Conservation (phyloP, 2,329 filamentous ascomycete species). For the Penicillium sp. region DNA sequence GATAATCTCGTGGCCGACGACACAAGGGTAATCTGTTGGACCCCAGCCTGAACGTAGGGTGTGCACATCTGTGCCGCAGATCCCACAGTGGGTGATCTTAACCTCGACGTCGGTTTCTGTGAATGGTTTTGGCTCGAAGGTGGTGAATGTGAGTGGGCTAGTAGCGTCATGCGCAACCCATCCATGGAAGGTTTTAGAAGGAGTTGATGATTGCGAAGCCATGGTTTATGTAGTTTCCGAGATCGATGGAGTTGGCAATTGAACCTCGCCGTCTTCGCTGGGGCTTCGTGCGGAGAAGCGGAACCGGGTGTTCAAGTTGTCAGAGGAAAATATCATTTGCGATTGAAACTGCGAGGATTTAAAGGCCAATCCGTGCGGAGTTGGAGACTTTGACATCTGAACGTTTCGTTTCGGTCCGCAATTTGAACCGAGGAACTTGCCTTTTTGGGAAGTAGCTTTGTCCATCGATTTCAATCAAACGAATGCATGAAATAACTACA, state of each 20-base stretch:
- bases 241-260: too few relatives aligned
- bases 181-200: slow-evolving; percentile 34
- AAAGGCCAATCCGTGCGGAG: not conserved
- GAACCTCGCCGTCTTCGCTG: not conserved
- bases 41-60: slow-evolving; percentile 49
- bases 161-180: slow-evolving; percentile 38
- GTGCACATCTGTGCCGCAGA: slow-evolving; percentile 61
- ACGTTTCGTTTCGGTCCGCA: not conserved
- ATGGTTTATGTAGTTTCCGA: not conserved
- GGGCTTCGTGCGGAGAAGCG: too few relatives aligned
- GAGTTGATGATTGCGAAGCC: not conserved
- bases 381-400: not conserved
- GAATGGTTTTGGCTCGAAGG: slow-evolving; percentile 40
- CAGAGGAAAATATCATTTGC: too few relatives aligned
- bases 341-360: not conserved
- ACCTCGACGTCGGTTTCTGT: slow-evolving; percentile 62
- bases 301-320: too few relatives aligned
- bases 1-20: slow-evolving; percentile 61
- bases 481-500: too few relatives aligned
- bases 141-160: slow-evolving; percentile 29
- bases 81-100: slow-evolving; percentile 59
- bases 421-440: slow-evolving; percentile 6
- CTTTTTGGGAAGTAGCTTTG: slow-evolving; percentile 4
- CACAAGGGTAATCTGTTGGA: slow-evolving; percentile 42
- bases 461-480: too few relatives aligned